Evolutionary conservation across 139 green algal species (phyloP), one percentile per base, ranked within the genome.

Genomic region (Eudorina sp.): DNA sequence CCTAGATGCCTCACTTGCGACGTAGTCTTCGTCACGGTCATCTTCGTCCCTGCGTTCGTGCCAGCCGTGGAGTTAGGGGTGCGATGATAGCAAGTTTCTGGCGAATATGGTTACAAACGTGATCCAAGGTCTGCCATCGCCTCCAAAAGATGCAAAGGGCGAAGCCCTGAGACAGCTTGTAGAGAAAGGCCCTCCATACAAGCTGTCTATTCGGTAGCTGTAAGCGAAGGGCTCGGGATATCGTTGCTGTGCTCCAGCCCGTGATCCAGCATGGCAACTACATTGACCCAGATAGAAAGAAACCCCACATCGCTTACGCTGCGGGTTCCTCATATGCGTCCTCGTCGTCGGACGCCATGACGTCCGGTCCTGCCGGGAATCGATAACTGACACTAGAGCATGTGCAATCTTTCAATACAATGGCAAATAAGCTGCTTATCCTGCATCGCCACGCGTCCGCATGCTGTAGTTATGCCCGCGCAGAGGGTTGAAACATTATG

Each of bases 1-100:
- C n/a, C 8, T 6, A 7, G 2, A 19, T 46, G 55, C 29, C 64
- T 78, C 68, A 87, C 81, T 77, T 64, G 80, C 81, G 48, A 87
- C 34, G 53, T 87, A 87, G 81, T 87, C 81, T 41, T 79, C 64
- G 46, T 87, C 81, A 55, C 60, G 64, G 45, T 87, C 81, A 2
- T 87, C 81, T 25, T 87, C 64, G 31, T 87, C 81, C 8, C 64
- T 86, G 80, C 45, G 34, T 79, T 79, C 27, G 41, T 40, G 66
- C 13, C 21, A 3, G 34, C 70, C 27, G 70, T 34, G 70, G 13
- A 79, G 34, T 36, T 13, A n/a, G 70, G 70, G 70, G 40, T 79
- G 70, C 40, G 38, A 79, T 79, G 23, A 34, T 53, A 79, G 19
- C 41, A 23, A 53, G 11, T n/a, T n/a, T 55, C 11, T 48, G 34